These are phyloP conservation scores for Cercis canadensis DNA, from an alignment of 306 rosid species.

Conservation along the genomic window DNA sequence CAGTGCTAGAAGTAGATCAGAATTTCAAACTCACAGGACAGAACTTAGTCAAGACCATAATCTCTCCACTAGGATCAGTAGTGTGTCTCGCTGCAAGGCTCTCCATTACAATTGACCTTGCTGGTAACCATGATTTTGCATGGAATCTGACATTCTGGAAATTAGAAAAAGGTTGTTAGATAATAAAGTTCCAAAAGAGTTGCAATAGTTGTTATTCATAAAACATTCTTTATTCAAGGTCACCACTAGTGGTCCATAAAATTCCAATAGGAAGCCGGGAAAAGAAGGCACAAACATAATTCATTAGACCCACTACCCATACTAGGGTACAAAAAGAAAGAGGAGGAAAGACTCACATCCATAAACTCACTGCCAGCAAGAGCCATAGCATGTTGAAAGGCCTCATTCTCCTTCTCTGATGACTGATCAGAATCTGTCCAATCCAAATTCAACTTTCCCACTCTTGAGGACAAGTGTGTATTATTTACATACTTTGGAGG, in stretches of 20 bases:
- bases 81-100: conserved; percentile 71
- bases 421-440: conserved; percentile 96
- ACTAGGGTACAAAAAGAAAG: neutral
- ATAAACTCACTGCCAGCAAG: conserved; percentile 89
- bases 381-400: conserved; percentile 86
- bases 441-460: conserved; percentile 83
- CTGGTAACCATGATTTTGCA: conserved; percentile 95
- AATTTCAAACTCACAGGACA: conserved; percentile 83
- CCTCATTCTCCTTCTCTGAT: conserved; percentile 82
- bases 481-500: conserved; percentile 95
- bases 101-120: conserved; percentile 85
- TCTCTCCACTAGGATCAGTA: conserved; percentile 89
- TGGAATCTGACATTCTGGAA: conserved; percentile 78
- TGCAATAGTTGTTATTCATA: too few relatives aligned
- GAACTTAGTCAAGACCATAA: conserved; percentile 73
- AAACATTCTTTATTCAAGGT: too few relatives aligned
- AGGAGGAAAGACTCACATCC: conserved; percentile 55
- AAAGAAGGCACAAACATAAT: neutral
- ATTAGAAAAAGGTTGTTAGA: neutral
- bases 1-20: conserved; percentile 1
- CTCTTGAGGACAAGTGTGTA: conserved; percentile 94
- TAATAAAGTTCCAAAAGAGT: too few relatives aligned
- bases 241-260: neutral
- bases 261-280: neutral
- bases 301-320: neutral